These are phyloP conservation scores for Talaromyces sp. DNA, from an alignment of 2,329 filamentous ascomycete genomes.

Conservation along the genomic window DNA sequence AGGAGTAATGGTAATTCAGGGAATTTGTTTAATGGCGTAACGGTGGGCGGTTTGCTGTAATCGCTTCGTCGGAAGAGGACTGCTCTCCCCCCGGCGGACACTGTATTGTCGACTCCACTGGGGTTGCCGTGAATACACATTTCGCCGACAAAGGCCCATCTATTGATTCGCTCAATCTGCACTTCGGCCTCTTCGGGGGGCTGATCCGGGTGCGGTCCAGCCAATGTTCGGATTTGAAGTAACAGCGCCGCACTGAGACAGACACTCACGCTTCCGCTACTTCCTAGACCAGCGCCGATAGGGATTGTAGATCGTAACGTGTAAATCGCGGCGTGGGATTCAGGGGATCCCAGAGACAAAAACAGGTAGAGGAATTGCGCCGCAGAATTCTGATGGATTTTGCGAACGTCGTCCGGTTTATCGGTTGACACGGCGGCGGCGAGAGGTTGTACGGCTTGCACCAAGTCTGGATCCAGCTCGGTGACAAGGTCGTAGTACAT, in stretches of 20 bases:
- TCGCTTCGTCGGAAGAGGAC: slow-evolving; percentile 82
- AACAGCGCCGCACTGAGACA: slow-evolving; percentile 80
- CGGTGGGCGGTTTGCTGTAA: slow-evolving; percentile 69
- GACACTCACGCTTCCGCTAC: slow-evolving; percentile 89
- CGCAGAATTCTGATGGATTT: slow-evolving; percentile 77
- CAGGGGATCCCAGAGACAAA: slow-evolving; percentile 73
- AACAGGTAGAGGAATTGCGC: slow-evolving; percentile 89
- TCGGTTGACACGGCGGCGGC: slow-evolving; percentile 64
- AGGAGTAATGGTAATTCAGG: slow-evolving; percentile 86
- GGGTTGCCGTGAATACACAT: slow-evolving; percentile 98
- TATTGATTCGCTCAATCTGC: slow-evolving; percentile 92
- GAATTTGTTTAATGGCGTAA: slow-evolving; percentile 76
- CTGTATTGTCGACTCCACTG: slow-evolving; percentile 94
- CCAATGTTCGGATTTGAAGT: slow-evolving; percentile 79
- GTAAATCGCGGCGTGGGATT: slow-evolving; percentile 77
- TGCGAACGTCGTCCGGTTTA: slow-evolving; percentile 65
- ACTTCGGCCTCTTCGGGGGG: slow-evolving; percentile 78
- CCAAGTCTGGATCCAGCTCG: slow-evolving; percentile 72
- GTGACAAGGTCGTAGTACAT: slow-evolving; percentile 89
- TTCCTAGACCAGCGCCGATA: slow-evolving; percentile 84
- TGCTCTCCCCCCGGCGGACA: slow-evolving; percentile 87
- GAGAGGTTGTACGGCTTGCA: slow-evolving; percentile 74
- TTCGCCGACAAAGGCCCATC: slow-evolving; percentile 95
- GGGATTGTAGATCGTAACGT: slow-evolving; percentile 91
- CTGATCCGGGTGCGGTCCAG: slow-evolving; percentile 88